Evolutionary conservation across 345 rosid species (phyloP), one percentile per base, ranked within the genome.

Genomic region (Mallotus nudiflorus): DNA sequence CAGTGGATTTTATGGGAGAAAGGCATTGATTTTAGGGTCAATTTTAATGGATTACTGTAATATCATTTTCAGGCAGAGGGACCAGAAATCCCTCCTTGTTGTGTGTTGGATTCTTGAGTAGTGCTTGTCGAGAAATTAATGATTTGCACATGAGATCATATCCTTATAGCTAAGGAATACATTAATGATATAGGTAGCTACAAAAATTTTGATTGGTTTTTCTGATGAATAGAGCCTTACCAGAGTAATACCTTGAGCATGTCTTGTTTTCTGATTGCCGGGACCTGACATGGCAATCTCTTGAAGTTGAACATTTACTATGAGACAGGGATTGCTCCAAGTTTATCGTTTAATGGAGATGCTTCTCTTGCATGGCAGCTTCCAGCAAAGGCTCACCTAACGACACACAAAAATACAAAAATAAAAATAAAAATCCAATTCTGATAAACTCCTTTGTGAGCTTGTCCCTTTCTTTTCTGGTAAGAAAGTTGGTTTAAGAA

Each of bases 401-500:
- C 35, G 9, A 44, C 33, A 62, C n/a, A 14, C 35, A 27, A 13
- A 8, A n/a, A n/a, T n/a, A n/a, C n/a, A n/a, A n/a, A n/a, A 33
- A 33, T 3, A 6, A 33, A 2, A 33, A 33, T 33, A 33, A 33
- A 33, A 33, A 33, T 33, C 37, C 37, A 33, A 33, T 6, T 33
- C 6, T 62, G 20, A 62, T 14, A 7, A 62, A 4, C 35, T 24
- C 18, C 18, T 6, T 15, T 49, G 2, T 35, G 27, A n/a, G n/a
- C 19, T 55, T 53, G 82, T 72, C 73, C 65, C 51, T 81, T 60
- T 77, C 78, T 69, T 72, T 20, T 71, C 52, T 27, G 77, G 82
- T 65, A 69, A 70, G 73, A 65, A 65, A 68, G 76, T 81, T 69
- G 73, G 77, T 68, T 54, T 53, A 53, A 74, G 77, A 77, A 70